Base-by-base conservation (phyloP, 1,284 basidiomycete species). In the Cryptococcus floricola region DNA sequence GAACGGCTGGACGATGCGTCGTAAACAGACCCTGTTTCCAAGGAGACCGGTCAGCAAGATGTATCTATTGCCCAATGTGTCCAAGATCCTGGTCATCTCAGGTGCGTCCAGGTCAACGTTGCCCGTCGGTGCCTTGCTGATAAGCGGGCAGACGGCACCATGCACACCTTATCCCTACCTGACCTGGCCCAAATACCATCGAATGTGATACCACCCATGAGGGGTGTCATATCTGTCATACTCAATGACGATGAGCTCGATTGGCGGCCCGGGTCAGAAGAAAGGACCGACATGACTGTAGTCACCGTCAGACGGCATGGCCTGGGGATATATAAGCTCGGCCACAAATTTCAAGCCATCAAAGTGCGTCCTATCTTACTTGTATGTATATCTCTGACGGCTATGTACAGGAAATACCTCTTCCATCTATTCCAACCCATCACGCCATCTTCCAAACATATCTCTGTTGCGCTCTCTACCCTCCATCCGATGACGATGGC, bases 101-200 rank as follows among this genome's bases (percentile, higher is more conserved):
- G 87, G 88, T 88, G 72, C 59, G 73, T 67, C 47, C 31, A 8
- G 31, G 31, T 34, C 31, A 34, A 34, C 31, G 31, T 34, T 10
- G 31, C 31, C 23, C 19, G 39, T 19, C 27, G 9, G 38, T 41
- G n/a, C 25, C 45, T 25, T 10, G 19, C 25, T 37, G 34, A 31
- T 39, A 5, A 48, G 5, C 56, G 31, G n/a, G 37, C 57, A 53
- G 92, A 91, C 63, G 84, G 82, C 53, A 87, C 88, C 58, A 76
- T 95, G 3, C 83, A 88, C 67, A 86, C 93, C 65, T 89, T 90
- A 64, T 82, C 84, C 0, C 78, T 93, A 1, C 91, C 91, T 0
- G 83, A 84, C 3, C 81, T 95, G 25, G 88, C 92, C 59, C 82
- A 84, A 0, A 79, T 90, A 0, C 81, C 85, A 9, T 77, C 76